Conservation (phyloP, 2,329 filamentous ascomycete genomes). For the Elsinoe necatrix region DNA sequence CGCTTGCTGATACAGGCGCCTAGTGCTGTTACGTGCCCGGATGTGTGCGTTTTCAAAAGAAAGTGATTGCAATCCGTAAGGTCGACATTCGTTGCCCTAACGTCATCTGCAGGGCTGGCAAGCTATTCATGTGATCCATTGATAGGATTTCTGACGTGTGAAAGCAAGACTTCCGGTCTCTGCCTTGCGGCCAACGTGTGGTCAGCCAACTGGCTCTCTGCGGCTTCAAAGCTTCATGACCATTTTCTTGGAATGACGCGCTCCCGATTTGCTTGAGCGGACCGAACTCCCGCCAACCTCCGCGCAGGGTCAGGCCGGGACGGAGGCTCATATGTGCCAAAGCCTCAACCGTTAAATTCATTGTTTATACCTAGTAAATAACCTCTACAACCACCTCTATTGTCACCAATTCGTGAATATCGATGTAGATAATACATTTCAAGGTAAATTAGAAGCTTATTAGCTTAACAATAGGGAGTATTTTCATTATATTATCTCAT, state of each 20-base stretch:
- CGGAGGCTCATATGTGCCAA: too few species aligned
- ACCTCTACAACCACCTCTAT: too few species aligned
- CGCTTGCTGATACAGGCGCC: background rate
- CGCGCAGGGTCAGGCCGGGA: background rate
- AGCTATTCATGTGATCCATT: background rate
- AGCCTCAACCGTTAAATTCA: too few species aligned
- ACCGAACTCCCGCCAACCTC: background rate
- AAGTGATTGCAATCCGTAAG: background rate
- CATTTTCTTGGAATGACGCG: slow-evolving; percentile 7
- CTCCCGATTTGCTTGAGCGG: background rate
- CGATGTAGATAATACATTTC: too few species aligned
- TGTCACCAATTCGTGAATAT: too few species aligned
- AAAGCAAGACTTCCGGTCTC: background rate
- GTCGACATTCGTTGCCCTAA: background rate
- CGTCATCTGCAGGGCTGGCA: background rate
- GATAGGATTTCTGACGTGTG: background rate
- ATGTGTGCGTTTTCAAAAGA: background rate
- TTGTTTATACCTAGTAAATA: too few species aligned
- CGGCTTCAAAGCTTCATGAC: background rate
- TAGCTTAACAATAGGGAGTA: too few species aligned
- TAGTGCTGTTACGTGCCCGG: background rate
- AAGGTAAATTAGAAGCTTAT: too few species aligned
- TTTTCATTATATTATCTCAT: too few species aligned
- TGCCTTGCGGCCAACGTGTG: slow-evolving; percentile 2
- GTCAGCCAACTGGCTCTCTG: slow-evolving; percentile 3